Conservation (phyloP, 208 protist species). For the Wallacemonas collosoma region DNA sequence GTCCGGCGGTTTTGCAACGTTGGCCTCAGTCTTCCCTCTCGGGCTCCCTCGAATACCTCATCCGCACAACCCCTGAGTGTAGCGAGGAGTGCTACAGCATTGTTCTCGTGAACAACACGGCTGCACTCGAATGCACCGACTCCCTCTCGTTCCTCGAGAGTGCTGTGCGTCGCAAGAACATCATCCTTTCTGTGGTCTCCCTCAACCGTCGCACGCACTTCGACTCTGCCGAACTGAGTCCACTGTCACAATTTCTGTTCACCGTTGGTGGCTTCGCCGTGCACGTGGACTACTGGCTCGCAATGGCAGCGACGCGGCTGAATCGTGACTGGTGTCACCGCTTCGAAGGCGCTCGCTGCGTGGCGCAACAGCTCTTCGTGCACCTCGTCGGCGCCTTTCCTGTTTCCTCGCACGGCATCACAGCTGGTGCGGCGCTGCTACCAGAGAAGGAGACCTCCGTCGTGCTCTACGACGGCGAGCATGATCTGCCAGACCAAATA, state of each 20-base stretch:
- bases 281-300: slow-evolving; percentile 83
- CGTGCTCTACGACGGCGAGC: slow-evolving; percentile 52
- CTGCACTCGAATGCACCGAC: slow-evolving; percentile 39
- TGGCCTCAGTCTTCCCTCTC: slow-evolving; percentile 68
- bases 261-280: slow-evolving; percentile 78
- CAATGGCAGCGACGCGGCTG: slow-evolving; percentile 51
- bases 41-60: slow-evolving; percentile 67
- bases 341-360: slow-evolving; percentile 80
- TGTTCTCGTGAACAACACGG: slow-evolving; percentile 68
- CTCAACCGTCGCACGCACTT: slow-evolving; percentile 64
- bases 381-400: slow-evolving; percentile 83
- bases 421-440: slow-evolving; percentile 23
- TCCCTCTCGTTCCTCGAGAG: slow-evolving; percentile 68
- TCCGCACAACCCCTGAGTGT: slow-evolving; percentile 61
- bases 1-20: slow-evolving; percentile 21
- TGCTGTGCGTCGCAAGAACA: slow-evolving; percentile 77
- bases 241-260: slow-evolving; percentile 75
- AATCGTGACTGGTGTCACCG: slow-evolving; percentile 84
- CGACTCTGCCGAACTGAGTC: slow-evolving; percentile 58
- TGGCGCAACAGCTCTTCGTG: slow-evolving; percentile 89
- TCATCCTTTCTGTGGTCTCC: slow-evolving; percentile 78
- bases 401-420: slow-evolving; percentile 44
- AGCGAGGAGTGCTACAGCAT: slow-evolving; percentile 69
- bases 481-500: slow-evolving; percentile 41
- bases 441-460: slow-evolving; percentile 26